A percentile compares a stretch with the other conserved stretches of the same genome.
These are phyloP conservation scores for Bacidia rubella DNA, from an alignment of 495 filamentous ascomycete genomes.

Conservation along the genomic window DNA sequence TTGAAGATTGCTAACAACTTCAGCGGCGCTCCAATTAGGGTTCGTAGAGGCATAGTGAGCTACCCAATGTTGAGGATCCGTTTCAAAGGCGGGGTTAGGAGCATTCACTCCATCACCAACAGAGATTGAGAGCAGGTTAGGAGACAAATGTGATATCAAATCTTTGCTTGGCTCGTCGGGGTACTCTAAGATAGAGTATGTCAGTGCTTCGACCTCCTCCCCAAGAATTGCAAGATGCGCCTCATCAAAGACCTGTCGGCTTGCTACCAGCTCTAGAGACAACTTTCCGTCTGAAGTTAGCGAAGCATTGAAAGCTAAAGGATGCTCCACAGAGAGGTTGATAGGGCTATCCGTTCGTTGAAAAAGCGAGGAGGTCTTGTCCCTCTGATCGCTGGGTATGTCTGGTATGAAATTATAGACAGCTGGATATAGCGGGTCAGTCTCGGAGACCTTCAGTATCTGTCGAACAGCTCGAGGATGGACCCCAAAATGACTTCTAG, in stretches of 20 bases:
- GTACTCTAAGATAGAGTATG: constrained; percentile 18
- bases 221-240: constrained; percentile 22
- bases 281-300: constrained; percentile 11
- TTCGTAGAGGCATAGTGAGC: constrained; percentile 23
- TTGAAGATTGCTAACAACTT: constrained; percentile 25
- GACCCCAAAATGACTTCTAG: constrained; percentile 19
- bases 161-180: constrained; percentile 17
- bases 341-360: constrained; percentile 18
- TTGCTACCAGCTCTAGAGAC: constrained; percentile 20
- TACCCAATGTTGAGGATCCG: constrained; percentile 23
- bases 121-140: constrained; percentile 19
- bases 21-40: constrained; percentile 29
- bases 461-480: constrained; percentile 23
- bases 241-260: constrained; percentile 18
- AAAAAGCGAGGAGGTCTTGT: constrained; percentile 13
- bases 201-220: constrained; percentile 21
- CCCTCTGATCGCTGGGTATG: constrained; percentile 1
- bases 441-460: constrained; percentile 18
- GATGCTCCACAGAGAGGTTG: constrained; percentile 25
- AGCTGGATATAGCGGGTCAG: constrained; percentile 23
- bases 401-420: constrained; percentile 24
- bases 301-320: constrained; percentile 26
- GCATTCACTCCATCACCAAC: constrained; percentile 11
- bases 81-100: constrained; percentile 15
- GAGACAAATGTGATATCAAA: constrained; percentile 16